Base-by-base conservation (phyloP, 805 yeast species). In the Ogataea degrootiae region DNA sequence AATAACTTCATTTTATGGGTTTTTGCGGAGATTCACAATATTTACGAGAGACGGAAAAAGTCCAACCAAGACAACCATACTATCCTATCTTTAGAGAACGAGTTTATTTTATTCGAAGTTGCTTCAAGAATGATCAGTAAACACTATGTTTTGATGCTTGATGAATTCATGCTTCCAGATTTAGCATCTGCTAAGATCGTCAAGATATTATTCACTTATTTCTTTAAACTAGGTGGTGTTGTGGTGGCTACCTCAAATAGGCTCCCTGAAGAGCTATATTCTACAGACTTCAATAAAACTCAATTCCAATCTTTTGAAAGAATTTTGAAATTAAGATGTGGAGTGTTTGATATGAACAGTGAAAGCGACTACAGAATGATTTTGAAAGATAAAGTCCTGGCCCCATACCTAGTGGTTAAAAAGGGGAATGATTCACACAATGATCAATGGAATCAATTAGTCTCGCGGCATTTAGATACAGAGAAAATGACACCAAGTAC, bases 111-210 rank as follows among this genome's bases (percentile, higher is more conserved):
- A 26, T 79, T 81, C 56, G 87, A 84, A 58, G 70, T 85, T 21
- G 89, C 90, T 6, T 78, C 80, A 44, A 81, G 74, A 44, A 71
- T 85, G 81, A 75, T 84, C 31, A 62, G 67, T 14, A 73, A 72
- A 49, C 79, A 75, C 57, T 81, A 87, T 1, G 69, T 85, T 14
- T 62, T 85, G 49, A 70, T 84, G 62, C 63, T 85, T 37, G 91
- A 85, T 60, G 91, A 85, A 61, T 85, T 85, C 65, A 82, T 83
- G 85, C 60, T 85, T 31, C 91, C 91, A 0, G 91, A 85, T 59
- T 72, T 85, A 35, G 87, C 89, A 0, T 76, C 86, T 21, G 90
- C 88, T 1, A 84, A 82, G 56, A 81, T 85, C 35, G 68, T 85
- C 47, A 79, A 81, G 60, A 71, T 82, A 14, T 63, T 85, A 43